Conservation (phyloP, 768 basidiomycete genomes). For the Mycena rebaudengoi region DNA sequence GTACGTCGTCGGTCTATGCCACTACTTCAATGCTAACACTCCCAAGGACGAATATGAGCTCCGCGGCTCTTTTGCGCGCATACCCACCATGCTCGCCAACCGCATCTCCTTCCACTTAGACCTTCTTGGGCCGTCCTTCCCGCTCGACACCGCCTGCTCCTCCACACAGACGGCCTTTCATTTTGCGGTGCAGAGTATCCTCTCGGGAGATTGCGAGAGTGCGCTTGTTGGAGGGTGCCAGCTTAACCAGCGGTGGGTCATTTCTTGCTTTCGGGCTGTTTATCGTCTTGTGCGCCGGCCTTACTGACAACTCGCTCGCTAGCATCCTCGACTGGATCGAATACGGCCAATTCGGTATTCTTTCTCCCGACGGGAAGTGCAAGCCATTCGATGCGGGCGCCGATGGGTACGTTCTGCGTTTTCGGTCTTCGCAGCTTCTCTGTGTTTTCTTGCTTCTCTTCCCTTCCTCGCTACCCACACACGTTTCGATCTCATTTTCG, state of each 20-base stretch:
- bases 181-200: conserved; percentile 44
- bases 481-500: too few species aligned
- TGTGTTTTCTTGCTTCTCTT: too few species aligned
- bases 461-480: too few species aligned
- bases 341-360: conserved; percentile 26
- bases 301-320: too few species aligned
- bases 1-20: neutral
- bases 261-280: too few species aligned
- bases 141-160: conserved; percentile 49
- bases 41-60: conserved; percentile 30
- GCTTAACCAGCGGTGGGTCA: conserved; percentile 34
- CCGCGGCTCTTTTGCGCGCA: conserved; percentile 29
- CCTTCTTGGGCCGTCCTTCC: conserved; percentile 42
- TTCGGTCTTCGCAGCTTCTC: too few species aligned
- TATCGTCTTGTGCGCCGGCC: too few species aligned
- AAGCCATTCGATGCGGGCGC: conserved; percentile 45
- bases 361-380: conserved; percentile 43
- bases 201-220: conserved; percentile 44
- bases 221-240: conserved; percentile 45
- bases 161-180: conserved; percentile 46
- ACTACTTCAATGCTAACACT: neutral
- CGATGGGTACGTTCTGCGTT: conserved; percentile 37
- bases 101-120: conserved; percentile 37
- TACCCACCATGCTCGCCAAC: conserved; percentile 39
- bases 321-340: conserved; percentile 36